Base-by-base conservation (phyloP, 768 basidiomycete genomes). In the Russula compacta region DNA sequence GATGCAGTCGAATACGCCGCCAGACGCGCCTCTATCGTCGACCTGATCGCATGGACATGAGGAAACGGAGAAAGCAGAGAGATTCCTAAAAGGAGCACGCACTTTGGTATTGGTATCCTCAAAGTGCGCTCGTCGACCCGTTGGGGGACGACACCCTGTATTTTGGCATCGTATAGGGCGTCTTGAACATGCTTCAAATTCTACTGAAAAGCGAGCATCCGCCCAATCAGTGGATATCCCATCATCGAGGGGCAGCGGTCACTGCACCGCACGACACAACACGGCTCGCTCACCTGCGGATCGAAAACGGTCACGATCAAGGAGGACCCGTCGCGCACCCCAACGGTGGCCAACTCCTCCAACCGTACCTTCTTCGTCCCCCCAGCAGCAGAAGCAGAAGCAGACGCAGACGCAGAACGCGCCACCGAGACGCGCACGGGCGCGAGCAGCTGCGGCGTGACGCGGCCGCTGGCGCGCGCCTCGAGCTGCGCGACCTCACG, bases 71-170 rank as follows among this genome's bases (percentile, higher is more conserved):
- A 54, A 43, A 15, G 14, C 9, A 15, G 8, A 6, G 17, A 36
- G 38, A n/a, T 49, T 17, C 50, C 21, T 21, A 38, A 14, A 14
- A 29, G 14, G 39, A 48, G 21, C 15, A 14, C 56, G 14, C 64
- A 91, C 90, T 84, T 91, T 46, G 91, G 87, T 70, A 92, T 83
- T 0, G 89, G 86, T 61, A 93, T 81, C 64, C 81, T 87, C 65
- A 93, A 79, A 2, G 91, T 92, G 46, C 84, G 80, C 35, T 69
- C 74, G 67, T 93, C 90, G 44, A 81, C 73, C 58, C 78, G 78
- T 65, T 92, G 91, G 4, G 90, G 90, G 0, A 84, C 78, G 10
- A 89, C 78, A 33, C 83, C 79, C 9, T 87, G 84, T 40, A 92
- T 74, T 64, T 87, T 86, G 4, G 87, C 84, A n/a, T 82, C 79